Base-by-base conservation (phyloP, 2,329 filamentous ascomycete genomes). In the Septoria petroselini region DNA sequence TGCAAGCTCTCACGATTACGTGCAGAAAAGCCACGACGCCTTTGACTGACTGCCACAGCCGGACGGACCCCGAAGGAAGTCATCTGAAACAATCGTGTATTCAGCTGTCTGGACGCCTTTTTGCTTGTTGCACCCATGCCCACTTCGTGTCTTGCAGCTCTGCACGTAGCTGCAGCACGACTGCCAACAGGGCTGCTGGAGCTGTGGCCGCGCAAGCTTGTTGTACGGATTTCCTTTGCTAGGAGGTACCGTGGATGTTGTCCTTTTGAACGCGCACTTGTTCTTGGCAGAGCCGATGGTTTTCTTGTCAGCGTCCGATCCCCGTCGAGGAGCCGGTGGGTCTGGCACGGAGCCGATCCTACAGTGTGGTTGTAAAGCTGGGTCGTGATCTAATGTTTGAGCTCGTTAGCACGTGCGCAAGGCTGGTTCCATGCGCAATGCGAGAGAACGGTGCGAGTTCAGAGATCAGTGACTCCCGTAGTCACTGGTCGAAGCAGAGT, bases 391-490 rank as follows among this genome's bases (percentile, higher is more conserved):
- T 39, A 11, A 9, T 11, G 5, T 3, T 14, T 18, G 3, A 27
- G 23, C 23, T 9, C 9, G 23, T 27, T 27, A 27, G 23, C 23
- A 27, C 9, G 23, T 9, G 23, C 5, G 9, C 23, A 27, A 9
- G 5, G n/a, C n/a, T n/a, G n/a, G n/a, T n/a, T n/a, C n/a, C n/a
- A n/a, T n/a, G n/a, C n/a, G n/a, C 23, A 9, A 27, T 9, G 23
- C 23, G 5, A 27, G 9, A 19, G 17, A 38, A 9, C 9, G 3
- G 9, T 23, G 12, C 9, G 6, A 19, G n/a, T 31, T 43, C 19
- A 31, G 31, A 33, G n/a, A n/a, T 7, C 21, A 9, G 15, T 17
- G n/a, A 25, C 40, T 42, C 40, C 40, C 40, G 8, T 42, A 42
- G 40, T 25, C 27, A 33, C n/a, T 19, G 19, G 2, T 18, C 7